These are phyloP conservation scores for Claviceps citrina DNA, from an alignment of 2,329 filamentous ascomycete species.

Conservation along the genomic window DNA sequence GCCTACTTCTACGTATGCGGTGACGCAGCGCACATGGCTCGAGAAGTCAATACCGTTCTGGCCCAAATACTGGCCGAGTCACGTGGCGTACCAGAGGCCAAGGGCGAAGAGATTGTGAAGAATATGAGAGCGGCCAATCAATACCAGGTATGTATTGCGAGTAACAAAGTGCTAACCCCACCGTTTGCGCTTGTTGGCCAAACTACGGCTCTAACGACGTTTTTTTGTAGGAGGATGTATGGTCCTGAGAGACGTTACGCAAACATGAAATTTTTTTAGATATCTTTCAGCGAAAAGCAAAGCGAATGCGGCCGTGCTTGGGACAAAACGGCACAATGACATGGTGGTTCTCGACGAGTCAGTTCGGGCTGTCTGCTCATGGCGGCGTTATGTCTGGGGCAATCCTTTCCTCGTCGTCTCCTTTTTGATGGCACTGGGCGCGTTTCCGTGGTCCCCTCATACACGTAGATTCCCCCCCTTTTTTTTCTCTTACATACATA, in stretches of 20 bases:
- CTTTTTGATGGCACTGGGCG: neutral
- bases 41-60: slow-evolving; percentile 79
- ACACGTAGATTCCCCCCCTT: neutral
- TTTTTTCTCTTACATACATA: neutral
- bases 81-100: slow-evolving; percentile 64
- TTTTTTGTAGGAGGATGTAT: slow-evolving; percentile 48
- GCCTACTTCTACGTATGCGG: slow-evolving; percentile 97
- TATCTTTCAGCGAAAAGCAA: too few relatives aligned
- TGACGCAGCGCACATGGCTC: slow-evolving; percentile 93
- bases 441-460: neutral
- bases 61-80: slow-evolving; percentile 75
- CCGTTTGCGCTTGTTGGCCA: neutral
- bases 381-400: slow-evolving; percentile 2
- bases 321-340: neutral
- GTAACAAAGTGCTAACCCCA: too few relatives aligned
- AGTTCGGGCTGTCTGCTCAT: neutral
- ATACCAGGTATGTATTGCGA: slow-evolving; percentile 58
- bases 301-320: too few relatives aligned
- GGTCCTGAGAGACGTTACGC: slow-evolving; percentile 34
- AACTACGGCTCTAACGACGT: neutral
- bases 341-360: neutral
- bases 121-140: slow-evolving; percentile 87
- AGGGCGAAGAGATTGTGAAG: slow-evolving; percentile 94
- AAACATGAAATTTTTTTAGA: slow-evolving; percentile 2
- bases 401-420: neutral